Evolutionary conservation across 2,329 filamentous ascomycete species (phyloP), one percentile per base, ranked within the genome.

Genomic region (Epichloe amarillans): DNA sequence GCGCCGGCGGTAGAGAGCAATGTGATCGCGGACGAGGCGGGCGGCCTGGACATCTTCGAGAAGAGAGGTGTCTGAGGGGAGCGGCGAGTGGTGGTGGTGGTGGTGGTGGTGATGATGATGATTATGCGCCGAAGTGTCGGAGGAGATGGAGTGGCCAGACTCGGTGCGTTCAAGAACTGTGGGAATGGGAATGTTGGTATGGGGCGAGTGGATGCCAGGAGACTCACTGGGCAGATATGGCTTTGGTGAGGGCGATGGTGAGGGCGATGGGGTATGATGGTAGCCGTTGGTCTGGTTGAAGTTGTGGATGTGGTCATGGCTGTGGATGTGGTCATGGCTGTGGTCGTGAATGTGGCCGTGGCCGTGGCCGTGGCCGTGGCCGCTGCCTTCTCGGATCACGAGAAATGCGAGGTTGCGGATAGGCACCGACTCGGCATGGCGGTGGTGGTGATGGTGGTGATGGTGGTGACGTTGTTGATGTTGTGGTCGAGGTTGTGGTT

Each of bases 61-160:
- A 38, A 40, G 50, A 23, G 40, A 46, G 49, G 42, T 52, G 23
- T 64, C 61, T n/a, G 62, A 59, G 50, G 61, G 57, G 36, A 49
- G 51, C 0, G 54, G 58, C 8, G 62, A 61, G 41, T 64, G 60
- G 26, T 66, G 63, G 4, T 57, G 46, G 33, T 53, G 49, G 4
- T 54, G 48, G 33, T 53, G 49, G 4, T 55, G 48, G 41, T 64
- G 59, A 21, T 66, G 63, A 5, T 57, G 46, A 26, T 53, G 49
- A 4, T 55, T 43, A 30, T 52, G 51, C 6, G 64, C 62, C 1
- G 57, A 55, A 15, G 63, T 64, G 49, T 72, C 68, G 10, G 70
- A 67, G 11, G 68, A 68, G 50, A 77, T 74, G 47, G 72, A 72
- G 17, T 72, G 64, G 19, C 74, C 73, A 0, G 73, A 75, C 39